A percentile compares a stretch with the other conserved stretches of the same genome.
These are phyloP conservation scores for Myxozyma kluyveri DNA, from an alignment of 805 yeast species.

Conservation along the genomic window DNA sequence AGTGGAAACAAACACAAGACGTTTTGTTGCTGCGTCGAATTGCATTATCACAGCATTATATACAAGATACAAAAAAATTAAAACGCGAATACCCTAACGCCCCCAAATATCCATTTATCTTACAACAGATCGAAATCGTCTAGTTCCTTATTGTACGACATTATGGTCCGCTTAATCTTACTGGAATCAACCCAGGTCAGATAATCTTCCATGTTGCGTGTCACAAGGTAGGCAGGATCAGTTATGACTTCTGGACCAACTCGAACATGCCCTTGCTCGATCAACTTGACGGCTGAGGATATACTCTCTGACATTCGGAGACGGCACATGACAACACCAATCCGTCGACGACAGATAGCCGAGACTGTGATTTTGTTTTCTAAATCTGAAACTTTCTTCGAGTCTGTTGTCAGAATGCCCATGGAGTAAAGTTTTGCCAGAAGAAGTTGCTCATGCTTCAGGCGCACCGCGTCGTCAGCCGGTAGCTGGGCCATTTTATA, in stretches of 20 bases:
- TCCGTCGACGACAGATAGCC: constrained; percentile 85
- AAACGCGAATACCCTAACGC: neutral
- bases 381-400: constrained; percentile 85
- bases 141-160: constrained; percentile 71
- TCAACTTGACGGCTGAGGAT: constrained; percentile 81
- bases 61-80: too few relatives aligned
- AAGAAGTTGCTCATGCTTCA: constrained; percentile 82
- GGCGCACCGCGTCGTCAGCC: constrained; percentile 81
- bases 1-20: too few relatives aligned
- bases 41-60: too few relatives aligned
- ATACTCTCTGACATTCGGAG: constrained; percentile 89
- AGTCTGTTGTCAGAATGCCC: constrained; percentile 85
- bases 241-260: constrained; percentile 95
- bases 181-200: constrained; percentile 97
- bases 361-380: constrained; percentile 91
- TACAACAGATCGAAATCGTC: constrained; percentile 59
- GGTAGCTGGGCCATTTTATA: constrained; percentile 79
- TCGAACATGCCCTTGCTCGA: constrained; percentile 96
- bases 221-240: constrained; percentile 91
- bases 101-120: neutral
- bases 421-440: constrained; percentile 82
- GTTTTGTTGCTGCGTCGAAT: too few relatives aligned
- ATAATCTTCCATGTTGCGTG: constrained; percentile 91
- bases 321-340: constrained; percentile 92
- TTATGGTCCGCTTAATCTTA: constrained; percentile 85